Evolutionary conservation across 2,329 filamentous ascomycete genomes (phyloP), one percentile per base, ranked within the genome.

Genomic region (Blumeriella jaapii): DNA sequence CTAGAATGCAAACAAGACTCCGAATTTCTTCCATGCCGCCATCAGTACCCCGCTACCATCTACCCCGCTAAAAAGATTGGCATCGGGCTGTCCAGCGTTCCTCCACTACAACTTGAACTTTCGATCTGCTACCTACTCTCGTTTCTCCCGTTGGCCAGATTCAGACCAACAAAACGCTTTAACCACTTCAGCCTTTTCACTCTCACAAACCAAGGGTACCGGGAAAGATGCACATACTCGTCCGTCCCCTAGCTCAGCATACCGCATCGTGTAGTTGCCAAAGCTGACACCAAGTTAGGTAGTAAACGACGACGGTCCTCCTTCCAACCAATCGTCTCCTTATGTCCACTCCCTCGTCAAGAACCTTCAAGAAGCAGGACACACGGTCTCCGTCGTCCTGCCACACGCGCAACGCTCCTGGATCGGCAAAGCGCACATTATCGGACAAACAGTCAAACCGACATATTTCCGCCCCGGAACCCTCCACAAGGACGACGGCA

Each of bases 341-440:
- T 89, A 89, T 53, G 71, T 89, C 42, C 81, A 84, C 62, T 77
- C 73, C 43, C 70, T 89, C 39, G 70, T 87, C 27, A 65, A 73
- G 41, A 70, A 71, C 34, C 75, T 91, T 32, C 75, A 85, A 56
- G 60, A 67, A 38, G 75, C 79, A 19, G 86, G 86, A 6, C 89
- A 95, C 60, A 69, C 65, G n/a, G 84, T 96, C 41, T 93, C 85
- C 6, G 87, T 98, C 31, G 81, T 91, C 45, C 73, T 98, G 10
- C 91, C 91, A 2, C 75, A 95, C 58, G 79, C 78, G 5, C 91
- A 98, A 62, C 78, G 89, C 44, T 94, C 86, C 38, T 98, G 91
- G 91, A 96, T 98, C 53, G 87, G 87, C 51, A 98, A 98, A 66
- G 91, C 91, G 2, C 91, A 96, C 60, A 82, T 96, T 54, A 86